Evolutionary conservation across 257 asterid genomes (phyloP).

Genomic region (Coffea eugenioides): DNA sequence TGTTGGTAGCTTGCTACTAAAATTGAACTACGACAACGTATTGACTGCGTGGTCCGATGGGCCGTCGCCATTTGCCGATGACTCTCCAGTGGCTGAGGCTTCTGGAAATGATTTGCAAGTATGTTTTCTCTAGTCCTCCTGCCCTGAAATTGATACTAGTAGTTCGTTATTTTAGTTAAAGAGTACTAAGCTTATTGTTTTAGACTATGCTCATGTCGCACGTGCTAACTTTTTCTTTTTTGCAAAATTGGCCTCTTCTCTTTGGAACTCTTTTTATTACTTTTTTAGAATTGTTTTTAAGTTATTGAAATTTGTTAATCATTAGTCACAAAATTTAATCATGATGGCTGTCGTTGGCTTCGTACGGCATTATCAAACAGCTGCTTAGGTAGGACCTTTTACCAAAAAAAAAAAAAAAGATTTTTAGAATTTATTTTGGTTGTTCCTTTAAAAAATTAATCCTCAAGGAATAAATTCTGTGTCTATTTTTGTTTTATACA

Average conservation of each 20-base stretch:
- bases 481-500: no score
- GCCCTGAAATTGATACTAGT: background rate
- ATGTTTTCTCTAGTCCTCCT: conserved; percentile 26
- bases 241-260: background rate
- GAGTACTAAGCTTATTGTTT: background rate
- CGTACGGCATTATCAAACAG: background rate
- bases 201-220: no score
- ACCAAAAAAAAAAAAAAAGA: background rate
- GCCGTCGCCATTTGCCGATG: conserved; percentile 64
- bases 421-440: background rate
- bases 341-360: background rate
- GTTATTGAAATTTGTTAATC: background rate
- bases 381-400: background rate
- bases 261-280: background rate
- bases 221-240: no score
- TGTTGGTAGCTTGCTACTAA: conserved; percentile 42
- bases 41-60: conserved; percentile 71
- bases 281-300: background rate
- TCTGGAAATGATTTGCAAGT: conserved; percentile 74
- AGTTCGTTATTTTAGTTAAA: background rate
- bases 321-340: background rate
- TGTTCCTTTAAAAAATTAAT: no score
- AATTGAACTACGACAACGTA: conserved; percentile 55
- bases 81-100: conserved; percentile 46
- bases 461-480: no score